These are phyloP conservation scores for Pittosporum tobira DNA, from an alignment of 129 eudicot genomes.

Conservation along the genomic window DNA sequence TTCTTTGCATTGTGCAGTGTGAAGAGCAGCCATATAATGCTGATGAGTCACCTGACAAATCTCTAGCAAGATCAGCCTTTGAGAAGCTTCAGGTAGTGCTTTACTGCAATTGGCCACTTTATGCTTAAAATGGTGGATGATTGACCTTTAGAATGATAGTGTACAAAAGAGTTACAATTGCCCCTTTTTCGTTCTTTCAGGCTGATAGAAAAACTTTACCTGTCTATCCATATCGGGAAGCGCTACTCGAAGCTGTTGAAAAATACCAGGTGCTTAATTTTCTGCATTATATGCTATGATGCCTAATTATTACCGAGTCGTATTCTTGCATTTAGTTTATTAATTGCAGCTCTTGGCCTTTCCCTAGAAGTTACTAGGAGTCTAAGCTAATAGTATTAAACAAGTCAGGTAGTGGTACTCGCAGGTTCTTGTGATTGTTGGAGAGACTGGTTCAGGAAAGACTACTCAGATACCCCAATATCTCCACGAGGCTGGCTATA, in stretches of 20 bases:
- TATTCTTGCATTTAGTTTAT: neutral
- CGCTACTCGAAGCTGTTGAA: constrained; percentile 65
- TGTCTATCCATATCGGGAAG: constrained; percentile 68
- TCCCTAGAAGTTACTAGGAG: neutral
- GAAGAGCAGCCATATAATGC: constrained; percentile 35
- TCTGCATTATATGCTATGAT: constrained; percentile 8
- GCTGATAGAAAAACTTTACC: constrained; percentile 87
- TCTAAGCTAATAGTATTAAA: too few relatives aligned
- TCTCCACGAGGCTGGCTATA: constrained; percentile 97
- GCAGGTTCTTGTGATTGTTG: constrained; percentile 88
- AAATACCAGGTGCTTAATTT: constrained; percentile 68
- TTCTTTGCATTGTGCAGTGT: constrained; percentile 39
- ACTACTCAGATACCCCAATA: constrained; percentile 97
- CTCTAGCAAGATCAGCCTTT: constrained; percentile 60
- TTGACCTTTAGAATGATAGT: neutral
- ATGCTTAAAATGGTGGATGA: too few relatives aligned
- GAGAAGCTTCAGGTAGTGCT: constrained; percentile 94
- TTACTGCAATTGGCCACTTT: too few relatives aligned
- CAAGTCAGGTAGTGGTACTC: too few relatives aligned
- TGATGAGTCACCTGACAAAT: constrained; percentile 42
- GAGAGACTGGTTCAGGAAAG: constrained; percentile 98
- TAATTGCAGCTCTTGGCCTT: neutral
- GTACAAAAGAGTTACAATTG: neutral
- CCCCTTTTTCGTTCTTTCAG: constrained; percentile 26
- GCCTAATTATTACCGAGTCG: constrained; percentile 1